phyloP scores from a whole-genome alignment of 2,329 filamentous ascomycete species.

The Xylariomycetidae sp. region DNA sequence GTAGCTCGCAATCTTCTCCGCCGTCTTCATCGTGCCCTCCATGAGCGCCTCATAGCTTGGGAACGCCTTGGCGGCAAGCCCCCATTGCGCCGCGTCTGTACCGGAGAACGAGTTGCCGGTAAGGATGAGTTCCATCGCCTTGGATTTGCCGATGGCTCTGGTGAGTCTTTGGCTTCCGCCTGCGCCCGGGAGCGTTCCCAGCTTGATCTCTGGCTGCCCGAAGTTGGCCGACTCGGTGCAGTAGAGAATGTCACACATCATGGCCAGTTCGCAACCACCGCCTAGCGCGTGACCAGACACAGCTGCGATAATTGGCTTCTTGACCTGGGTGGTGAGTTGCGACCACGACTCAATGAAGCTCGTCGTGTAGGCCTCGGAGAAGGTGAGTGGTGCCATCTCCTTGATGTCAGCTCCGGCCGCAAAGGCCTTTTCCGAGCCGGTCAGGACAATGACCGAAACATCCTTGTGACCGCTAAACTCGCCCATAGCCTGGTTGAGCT shows the following conservation, averaged over 20 bases:
- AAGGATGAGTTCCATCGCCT: conserved; percentile 86
- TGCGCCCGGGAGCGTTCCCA: conserved; percentile 86
- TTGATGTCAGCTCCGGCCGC: conserved; percentile 98
- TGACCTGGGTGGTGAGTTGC: conserved; percentile 71
- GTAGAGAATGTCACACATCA: conserved; percentile 97
- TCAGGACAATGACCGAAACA: conserved; percentile 75
- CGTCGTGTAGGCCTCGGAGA: conserved; percentile 76
- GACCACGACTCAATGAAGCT: conserved; percentile 98
- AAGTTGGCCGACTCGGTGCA: conserved; percentile 82
- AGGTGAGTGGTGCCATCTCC: conserved; percentile 92
- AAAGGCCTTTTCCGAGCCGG: conserved; percentile 84
- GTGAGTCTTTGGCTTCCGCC: conserved; percentile 88
- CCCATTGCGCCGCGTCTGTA: conserved; percentile 81
- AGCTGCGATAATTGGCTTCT: conserved; percentile 90
- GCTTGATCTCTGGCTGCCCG: conserved; percentile 94
- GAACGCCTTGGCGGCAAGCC: conserved; percentile 78
- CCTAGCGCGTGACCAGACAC: conserved; percentile 93
- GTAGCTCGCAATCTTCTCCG: conserved; percentile 83
- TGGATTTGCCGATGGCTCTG: conserved; percentile 72
- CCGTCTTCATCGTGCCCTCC: conserved; percentile 72
- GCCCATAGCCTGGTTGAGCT: conserved; percentile 75
- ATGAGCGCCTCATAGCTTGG: conserved; percentile 75
- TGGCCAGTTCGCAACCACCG: conserved; percentile 90
- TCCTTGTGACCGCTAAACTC: conserved; percentile 63
- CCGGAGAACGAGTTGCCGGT: conserved; percentile 82